Evolutionary conservation across 1,284 basidiomycete species (phyloP), one percentile per base, ranked within the genome.

Genomic region (Ceratobasidium sp.): DNA sequence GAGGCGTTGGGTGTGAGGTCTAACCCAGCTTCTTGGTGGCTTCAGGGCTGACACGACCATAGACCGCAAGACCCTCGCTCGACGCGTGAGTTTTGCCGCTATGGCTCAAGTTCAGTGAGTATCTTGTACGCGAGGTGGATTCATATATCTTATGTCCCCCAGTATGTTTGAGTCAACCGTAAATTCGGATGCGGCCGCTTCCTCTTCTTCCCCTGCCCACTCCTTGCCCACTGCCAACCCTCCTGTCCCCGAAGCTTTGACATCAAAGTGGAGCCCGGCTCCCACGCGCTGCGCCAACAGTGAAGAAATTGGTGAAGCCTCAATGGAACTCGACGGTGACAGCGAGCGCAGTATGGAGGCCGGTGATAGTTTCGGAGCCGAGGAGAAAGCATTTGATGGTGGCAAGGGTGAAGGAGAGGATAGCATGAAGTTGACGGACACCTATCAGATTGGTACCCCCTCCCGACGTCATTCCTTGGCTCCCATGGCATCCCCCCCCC

Each of bases 11-110:
- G n/a, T n/a, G n/a, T n/a, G n/a, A 29, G 69, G 45, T 47, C 49
- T 54, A 20, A 60, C 65, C 15, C 50, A 40, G 40, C n/a, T n/a
- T n/a, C n/a, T n/a, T n/a, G n/a, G n/a, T n/a, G n/a, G n/a, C n/a
- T n/a, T n/a, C n/a, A n/a, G n/a, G n/a, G n/a, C n/a, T n/a, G 42
- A 56, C 54, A 38, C 13, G 5, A 45, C 43, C n/a, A 22, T 35
- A 0, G 17, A 50, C 15, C 71, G 68, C 31, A 71, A 68, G 69
- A 70, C 55, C 43, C 40, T 72, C 13, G 55, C 54, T 5, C 64
- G 72, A 43, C 65, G 71, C 22, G 73, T 74, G 25, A 72, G 71
- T 42, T 74, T n/a, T n/a, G n/a, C n/a, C n/a, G n/a, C n/a, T n/a
- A n/a, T n/a, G n/a, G n/a, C n/a, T n/a, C n/a, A n/a, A 53, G 73